Conservation (phyloP, 2,329 filamentous ascomycete genomes). For the Beauveria australis region DNA sequence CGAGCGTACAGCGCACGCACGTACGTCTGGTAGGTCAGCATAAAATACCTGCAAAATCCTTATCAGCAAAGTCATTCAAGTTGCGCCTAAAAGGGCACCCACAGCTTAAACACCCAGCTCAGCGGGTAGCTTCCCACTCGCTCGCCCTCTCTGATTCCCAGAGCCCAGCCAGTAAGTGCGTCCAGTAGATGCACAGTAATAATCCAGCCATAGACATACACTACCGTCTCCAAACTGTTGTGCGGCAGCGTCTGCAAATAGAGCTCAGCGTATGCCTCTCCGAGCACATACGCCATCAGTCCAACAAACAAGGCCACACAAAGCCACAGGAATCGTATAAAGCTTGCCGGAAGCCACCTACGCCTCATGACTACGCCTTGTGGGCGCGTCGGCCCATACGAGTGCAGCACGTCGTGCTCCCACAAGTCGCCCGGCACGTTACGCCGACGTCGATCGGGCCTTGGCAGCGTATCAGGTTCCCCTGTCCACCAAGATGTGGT, state of each 20-base stretch:
- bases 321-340: constrained; percentile 63
- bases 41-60: constrained; percentile 44
- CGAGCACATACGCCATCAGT: constrained; percentile 57
- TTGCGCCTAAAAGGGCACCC: constrained; percentile 20
- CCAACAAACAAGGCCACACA: constrained; percentile 55
- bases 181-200: constrained; percentile 58
- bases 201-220: constrained; percentile 65
- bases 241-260: constrained; percentile 60
- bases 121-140: constrained; percentile 62
- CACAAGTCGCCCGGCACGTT: constrained; percentile 29
- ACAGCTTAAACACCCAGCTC: constrained; percentile 64
- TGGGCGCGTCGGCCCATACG: constrained; percentile 18
- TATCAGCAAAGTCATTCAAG: neutral
- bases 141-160: constrained; percentile 58
- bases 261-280: constrained; percentile 61
- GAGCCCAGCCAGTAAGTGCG: constrained; percentile 56
- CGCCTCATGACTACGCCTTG: constrained; percentile 35
- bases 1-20: constrained; percentile 61
- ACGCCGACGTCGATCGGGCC: constrained; percentile 34
- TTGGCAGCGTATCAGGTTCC: constrained; percentile 40
- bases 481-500: constrained; percentile 59
- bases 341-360: constrained; percentile 56
- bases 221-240: constrained; percentile 56
- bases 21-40: constrained; percentile 64
- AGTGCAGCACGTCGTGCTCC: constrained; percentile 27